Evolutionary conservation across 1,139 yeast genomes (phyloP).

Genomic region (Protomyces pachydermus): DNA sequence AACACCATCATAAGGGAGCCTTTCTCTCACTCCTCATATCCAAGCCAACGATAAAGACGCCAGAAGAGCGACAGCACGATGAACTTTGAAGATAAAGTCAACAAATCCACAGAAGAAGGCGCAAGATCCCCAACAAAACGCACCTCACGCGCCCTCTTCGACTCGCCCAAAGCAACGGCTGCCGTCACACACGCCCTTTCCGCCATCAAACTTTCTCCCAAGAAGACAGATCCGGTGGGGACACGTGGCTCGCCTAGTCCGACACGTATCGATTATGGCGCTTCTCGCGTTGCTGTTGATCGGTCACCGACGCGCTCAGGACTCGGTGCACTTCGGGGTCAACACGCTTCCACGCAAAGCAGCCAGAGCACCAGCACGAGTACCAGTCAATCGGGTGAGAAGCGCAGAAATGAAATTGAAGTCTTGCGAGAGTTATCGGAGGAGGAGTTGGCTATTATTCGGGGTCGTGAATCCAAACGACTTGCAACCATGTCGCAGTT

Average conservation of each 20-base stretch:
- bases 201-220: constrained; percentile 19
- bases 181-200: constrained; percentile 10
- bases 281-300: constrained; percentile 11
- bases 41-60: too few species aligned
- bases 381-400: neutral
- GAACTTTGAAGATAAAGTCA: constrained; percentile 5
- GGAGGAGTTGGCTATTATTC: constrained; percentile 26
- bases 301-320: constrained; percentile 21
- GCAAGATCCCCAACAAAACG: constrained; percentile 20
- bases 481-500: constrained; percentile 74
- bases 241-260: constrained; percentile 2
- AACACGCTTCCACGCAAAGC: neutral
- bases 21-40: too few species aligned
- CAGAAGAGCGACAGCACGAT: neutral
- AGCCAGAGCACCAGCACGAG: neutral
- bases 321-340: neutral
- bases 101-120: neutral
- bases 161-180: constrained; percentile 1
- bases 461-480: constrained; percentile 50
- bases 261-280: constrained; percentile 3
- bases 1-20: too few species aligned
- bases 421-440: constrained; percentile 21
- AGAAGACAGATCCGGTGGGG: neutral
- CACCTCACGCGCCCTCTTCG: constrained; percentile 6
- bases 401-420: constrained; percentile 7